Conservation (phyloP, 306 rosid genomes). For the Macrotyloma uniflorum region DNA sequence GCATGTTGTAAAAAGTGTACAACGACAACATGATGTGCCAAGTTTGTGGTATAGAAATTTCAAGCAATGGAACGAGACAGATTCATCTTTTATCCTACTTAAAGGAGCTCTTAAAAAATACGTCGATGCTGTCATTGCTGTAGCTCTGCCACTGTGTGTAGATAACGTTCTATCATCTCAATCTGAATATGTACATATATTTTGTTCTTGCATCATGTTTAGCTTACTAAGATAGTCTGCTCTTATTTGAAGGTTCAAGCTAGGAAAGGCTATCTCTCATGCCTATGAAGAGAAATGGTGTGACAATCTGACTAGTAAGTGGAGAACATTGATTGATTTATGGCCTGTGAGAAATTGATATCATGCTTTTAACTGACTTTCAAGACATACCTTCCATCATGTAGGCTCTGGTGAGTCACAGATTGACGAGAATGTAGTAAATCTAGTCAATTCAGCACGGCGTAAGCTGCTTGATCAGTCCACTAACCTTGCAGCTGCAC, state of each 20-base stretch:
- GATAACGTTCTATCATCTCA: conserved; percentile 28
- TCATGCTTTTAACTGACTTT: conserved; percentile 16
- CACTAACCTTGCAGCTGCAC: conserved; percentile 77
- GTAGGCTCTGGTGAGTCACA: conserved; percentile 52
- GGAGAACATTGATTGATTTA: conserved; percentile 34
- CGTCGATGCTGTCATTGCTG: conserved; percentile 33
- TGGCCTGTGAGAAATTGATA: conserved; percentile 27
- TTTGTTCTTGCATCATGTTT: conserved; percentile 25
- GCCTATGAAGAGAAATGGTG: conserved; percentile 37
- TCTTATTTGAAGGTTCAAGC: conserved; percentile 55
- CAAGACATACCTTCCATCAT: conserved; percentile 37
- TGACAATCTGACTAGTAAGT: conserved; percentile 60
- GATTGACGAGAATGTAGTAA: conserved; percentile 31
- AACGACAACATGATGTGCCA: conserved; percentile 26
- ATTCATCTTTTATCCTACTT: conserved; percentile 41
- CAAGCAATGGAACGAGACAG: conserved; percentile 39
- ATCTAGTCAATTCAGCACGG: conserved; percentile 48
- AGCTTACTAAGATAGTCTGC: conserved; percentile 37
- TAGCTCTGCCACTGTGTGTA: conserved; percentile 57
- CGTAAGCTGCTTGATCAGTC: conserved; percentile 77
- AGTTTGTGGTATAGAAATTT: conserved; percentile 54
- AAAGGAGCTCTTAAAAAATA: conserved; percentile 50
- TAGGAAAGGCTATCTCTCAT: conserved; percentile 41
- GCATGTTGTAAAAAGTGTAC: conserved; percentile 6
- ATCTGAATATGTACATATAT: conserved; percentile 22